Percentiles rank a stretch among this genome's conserved stretches.
phyloP scores from a whole-genome alignment of 306 rosid species.

The Sophora flavescens region DNA sequence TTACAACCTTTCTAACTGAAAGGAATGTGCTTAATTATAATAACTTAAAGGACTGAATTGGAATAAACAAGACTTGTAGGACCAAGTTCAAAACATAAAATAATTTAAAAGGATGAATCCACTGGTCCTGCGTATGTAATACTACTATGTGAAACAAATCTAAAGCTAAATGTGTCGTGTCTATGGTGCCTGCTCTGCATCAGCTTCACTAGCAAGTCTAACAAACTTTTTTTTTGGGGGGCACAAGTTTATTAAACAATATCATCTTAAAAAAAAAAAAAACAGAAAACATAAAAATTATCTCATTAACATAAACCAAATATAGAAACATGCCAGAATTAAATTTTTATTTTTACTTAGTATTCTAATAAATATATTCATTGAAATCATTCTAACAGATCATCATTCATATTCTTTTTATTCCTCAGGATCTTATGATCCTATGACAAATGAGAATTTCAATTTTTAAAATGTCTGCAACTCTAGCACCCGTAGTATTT shows the following conservation, averaged over 20 bases:
- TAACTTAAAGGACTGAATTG: neutral
- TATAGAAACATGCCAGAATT: too few relatives aligned
- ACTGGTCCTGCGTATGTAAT: too few relatives aligned
- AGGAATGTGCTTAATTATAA: too few relatives aligned
- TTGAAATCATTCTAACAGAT: neutral
- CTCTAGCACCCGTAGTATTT: slow-evolving; percentile 2
- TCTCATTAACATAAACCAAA: neutral
- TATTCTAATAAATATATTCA: too few relatives aligned
- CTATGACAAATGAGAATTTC: slow-evolving; percentile 2
- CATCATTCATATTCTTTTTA: neutral
- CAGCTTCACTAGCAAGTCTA: neutral
- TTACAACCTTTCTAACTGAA: too few relatives aligned
- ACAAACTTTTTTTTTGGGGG: neutral
- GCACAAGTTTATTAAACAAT: neutral
- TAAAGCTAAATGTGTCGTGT: neutral
- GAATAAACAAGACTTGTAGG: neutral
- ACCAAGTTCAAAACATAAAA: too few relatives aligned
- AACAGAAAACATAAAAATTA: too few relatives aligned
- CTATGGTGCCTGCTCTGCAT: too few relatives aligned
- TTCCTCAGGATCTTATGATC: slow-evolving; percentile 17
- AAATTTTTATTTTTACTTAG: too few relatives aligned
- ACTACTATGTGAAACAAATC: neutral
- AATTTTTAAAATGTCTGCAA: neutral
- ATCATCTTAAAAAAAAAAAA: neutral
- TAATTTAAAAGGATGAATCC: too few relatives aligned